Conservation (phyloP, 139 green algal genomes). For the Volvox reticuliferus region DNA sequence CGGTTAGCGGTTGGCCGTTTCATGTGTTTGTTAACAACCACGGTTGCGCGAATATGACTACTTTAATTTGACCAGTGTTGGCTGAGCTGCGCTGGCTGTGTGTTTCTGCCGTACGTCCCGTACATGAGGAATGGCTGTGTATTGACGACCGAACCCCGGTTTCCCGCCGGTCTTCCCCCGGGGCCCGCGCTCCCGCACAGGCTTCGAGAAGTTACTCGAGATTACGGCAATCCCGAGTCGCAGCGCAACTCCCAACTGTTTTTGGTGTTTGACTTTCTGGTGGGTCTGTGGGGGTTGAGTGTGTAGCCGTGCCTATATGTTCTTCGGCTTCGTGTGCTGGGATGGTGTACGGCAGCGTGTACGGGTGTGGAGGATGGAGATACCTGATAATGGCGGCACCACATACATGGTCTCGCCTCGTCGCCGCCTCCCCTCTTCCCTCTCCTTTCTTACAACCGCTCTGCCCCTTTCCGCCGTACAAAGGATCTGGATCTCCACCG, state of each 20-base stretch:
- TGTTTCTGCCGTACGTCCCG: too few species aligned
- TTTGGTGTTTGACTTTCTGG: conserved; percentile 70
- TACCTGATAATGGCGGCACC: too few species aligned
- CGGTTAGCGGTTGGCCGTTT: too few species aligned
- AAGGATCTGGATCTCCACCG: conserved; percentile 65
- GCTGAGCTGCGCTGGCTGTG: too few species aligned
- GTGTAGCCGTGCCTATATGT: not conserved
- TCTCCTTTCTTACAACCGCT: not conserved
- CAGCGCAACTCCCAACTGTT: conserved; percentile 56
- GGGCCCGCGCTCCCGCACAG: too few species aligned
- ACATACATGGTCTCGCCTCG: not conserved
- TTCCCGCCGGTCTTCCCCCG: too few species aligned
- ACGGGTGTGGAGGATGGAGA: not conserved
- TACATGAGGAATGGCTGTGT: too few species aligned
- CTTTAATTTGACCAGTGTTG: too few species aligned
- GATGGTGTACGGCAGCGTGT: not conserved
- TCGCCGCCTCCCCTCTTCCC: not conserved
- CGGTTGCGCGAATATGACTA: too few species aligned
- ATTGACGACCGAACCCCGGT: too few species aligned
- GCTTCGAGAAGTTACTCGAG: conserved; percentile 88
- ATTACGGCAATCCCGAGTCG: conserved; percentile 39
- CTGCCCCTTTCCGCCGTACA: not conserved
- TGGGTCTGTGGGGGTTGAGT: not conserved
- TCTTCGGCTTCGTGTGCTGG: not conserved
- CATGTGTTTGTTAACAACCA: too few species aligned